Evolutionary conservation across 2,329 filamentous ascomycete genomes (phyloP), one percentile per base, ranked within the genome.

Genomic region (Xylariaceae sp.): DNA sequence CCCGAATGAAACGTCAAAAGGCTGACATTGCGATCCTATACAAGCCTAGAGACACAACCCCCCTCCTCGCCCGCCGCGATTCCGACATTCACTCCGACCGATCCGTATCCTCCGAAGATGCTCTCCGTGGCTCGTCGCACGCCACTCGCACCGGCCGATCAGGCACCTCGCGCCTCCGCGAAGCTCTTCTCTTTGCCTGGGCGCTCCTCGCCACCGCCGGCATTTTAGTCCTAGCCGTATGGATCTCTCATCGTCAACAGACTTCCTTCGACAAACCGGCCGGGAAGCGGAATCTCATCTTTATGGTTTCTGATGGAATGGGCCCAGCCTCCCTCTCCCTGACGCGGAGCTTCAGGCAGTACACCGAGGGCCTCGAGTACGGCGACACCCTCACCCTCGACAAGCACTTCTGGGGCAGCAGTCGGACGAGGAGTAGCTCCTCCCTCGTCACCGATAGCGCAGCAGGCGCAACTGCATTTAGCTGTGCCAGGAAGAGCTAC

Each of bases 301-400:
- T 99, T 77, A 99, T 99, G 94, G 93, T 99, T 36, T 96, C 90
- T 1, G 94, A 99, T 70, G 94, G 94, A 65, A 99, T 99, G 94
- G 94, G 94, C 0, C 94, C 94, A 7, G 90, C 94, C 9, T 93
- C 90, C 62, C 78, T 99, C 48, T 88, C 88, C 22, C 72, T 99
- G 68, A 96, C 94, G 6, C 82, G 94, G 51, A 89, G 86, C 66
- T 99, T 88, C 74, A 84, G 89, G 60, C 94, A 99, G 71, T 82
- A 87, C 61, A 79, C 86, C 49, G 80, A 89, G 38, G 83, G 80
- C 5, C 77, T 95, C n/a, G 86, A 89, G 1, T 81, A 81, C 60
- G 81, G 86, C 63, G 84, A 96, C 63, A 85, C 86, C 16, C 79
- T 99, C 46, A 80, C 85, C 1, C 80, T 99, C 46, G 94, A 99